These are phyloP conservation scores for Hanseniaspora lindneri DNA, from an alignment of 805 yeast species.

Conservation along the genomic window DNA sequence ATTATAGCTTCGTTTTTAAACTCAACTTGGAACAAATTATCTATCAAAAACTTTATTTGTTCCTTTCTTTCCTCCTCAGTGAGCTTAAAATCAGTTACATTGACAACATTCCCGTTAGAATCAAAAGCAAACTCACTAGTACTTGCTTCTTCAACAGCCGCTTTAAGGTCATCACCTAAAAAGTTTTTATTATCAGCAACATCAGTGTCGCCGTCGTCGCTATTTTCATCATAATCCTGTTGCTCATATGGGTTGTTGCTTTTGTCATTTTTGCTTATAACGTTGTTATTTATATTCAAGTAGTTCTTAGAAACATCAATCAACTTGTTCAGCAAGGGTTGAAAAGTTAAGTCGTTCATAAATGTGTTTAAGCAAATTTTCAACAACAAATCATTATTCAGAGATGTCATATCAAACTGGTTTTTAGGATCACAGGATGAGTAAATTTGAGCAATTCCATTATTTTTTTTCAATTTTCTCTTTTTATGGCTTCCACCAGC, in stretches of 20 bases:
- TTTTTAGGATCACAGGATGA: conserved; percentile 11
- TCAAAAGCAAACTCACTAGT: conserved; percentile 18
- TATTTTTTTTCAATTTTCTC: conserved; percentile 6
- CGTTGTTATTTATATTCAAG: conserved; percentile 8
- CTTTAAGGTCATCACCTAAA: conserved; percentile 11
- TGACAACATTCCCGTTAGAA: conserved; percentile 29
- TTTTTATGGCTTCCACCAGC: background rate
- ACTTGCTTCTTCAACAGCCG: conserved; percentile 14
- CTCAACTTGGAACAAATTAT: conserved; percentile 4
- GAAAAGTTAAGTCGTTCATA: conserved; percentile 14
- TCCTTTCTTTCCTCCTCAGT: conserved; percentile 38
- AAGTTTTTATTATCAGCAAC: conserved; percentile 28
- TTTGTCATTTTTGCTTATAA: conserved; percentile 15
- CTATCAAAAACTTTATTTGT: conserved; percentile 26
- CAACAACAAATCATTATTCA: conserved; percentile 54
- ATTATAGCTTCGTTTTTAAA: conserved; percentile 9
- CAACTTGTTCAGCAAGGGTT: conserved; percentile 10
- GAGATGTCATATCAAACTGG: conserved; percentile 44
- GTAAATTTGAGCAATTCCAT: conserved; percentile 3
- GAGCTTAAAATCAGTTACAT: background rate
- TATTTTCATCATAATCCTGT: conserved; percentile 23
- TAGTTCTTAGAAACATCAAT: conserved; percentile 10
- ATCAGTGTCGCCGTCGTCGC: conserved; percentile 27
- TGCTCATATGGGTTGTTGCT: conserved; percentile 18
- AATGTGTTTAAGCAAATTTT: conserved; percentile 54